These are phyloP conservation scores for Trichoderma gamsii DNA, from an alignment of 495 filamentous ascomycete species.

Conservation along the genomic window DNA sequence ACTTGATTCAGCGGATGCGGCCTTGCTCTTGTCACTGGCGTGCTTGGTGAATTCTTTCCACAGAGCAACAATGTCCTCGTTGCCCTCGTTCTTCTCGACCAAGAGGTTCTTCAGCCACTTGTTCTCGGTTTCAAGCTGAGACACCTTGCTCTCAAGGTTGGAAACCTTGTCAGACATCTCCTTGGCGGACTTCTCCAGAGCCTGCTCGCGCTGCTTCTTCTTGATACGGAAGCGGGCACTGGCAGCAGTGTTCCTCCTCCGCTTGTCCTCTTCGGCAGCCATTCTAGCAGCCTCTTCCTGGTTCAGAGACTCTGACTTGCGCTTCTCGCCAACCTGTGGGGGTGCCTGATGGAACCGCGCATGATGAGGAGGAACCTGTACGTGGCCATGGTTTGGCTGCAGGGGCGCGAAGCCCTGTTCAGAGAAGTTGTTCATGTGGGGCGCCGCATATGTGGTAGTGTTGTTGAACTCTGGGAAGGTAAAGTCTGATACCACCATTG, in stretches of 20 bases:
- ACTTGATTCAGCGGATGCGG: slow-evolving; percentile 4
- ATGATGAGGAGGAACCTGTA: slow-evolving; percentile 34
- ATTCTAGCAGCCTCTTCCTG: slow-evolving; percentile 66
- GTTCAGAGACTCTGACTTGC: slow-evolving; percentile 43
- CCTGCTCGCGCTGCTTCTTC: slow-evolving; percentile 98
- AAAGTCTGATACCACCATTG: slow-evolving; percentile 40
- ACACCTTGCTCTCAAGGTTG: slow-evolving; percentile 71
- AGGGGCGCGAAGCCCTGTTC: slow-evolving; percentile 44
- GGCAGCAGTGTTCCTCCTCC: slow-evolving; percentile 91
- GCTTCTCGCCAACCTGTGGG: slow-evolving; percentile 43
- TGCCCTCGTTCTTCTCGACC: slow-evolving; percentile 77
- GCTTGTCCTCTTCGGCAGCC: slow-evolving; percentile 95
- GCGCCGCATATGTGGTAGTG: slow-evolving; percentile 41
- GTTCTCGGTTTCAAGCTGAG: slow-evolving; percentile 89
- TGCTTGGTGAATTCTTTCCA: slow-evolving; percentile 35
- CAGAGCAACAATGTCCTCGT: slow-evolving; percentile 42
- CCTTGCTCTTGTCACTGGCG: slow-evolving; percentile 8
- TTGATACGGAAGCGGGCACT: slow-evolving; percentile 93
- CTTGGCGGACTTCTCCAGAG: slow-evolving; percentile 82
- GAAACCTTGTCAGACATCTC: slow-evolving; percentile 83
- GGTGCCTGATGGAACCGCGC: slow-evolving; percentile 38
- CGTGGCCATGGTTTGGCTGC: slow-evolving; percentile 35
- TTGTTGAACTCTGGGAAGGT: slow-evolving; percentile 39
- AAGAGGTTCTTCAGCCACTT: slow-evolving; percentile 92
- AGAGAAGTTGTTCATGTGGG: slow-evolving; percentile 39